Base-by-base conservation (phyloP, 345 rosid genomes). In the Aethionema arabicum region DNA sequence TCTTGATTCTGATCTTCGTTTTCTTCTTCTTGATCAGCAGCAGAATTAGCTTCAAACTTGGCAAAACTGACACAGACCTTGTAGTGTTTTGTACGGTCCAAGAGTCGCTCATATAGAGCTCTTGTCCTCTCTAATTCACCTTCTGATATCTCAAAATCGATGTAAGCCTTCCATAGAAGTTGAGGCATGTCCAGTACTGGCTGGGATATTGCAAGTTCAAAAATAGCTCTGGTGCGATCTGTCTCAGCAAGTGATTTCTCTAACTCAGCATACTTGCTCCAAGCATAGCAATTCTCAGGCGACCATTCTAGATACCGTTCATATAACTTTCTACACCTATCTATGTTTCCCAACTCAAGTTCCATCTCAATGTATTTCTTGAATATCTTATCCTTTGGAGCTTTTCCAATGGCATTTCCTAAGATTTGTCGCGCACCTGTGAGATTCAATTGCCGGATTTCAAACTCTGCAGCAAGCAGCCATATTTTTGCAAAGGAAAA, bases 11-110 rank as follows among this genome's bases (percentile, higher is more conserved):
- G 64, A 39, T 72, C 61, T 43, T 54, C 68, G 35, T 72, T 63
- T 32, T 74, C 78, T 67, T 81, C 85, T 37, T 42, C 31, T 61
- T 65, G 13, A 47, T 74, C 85, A 13, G 67, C 61, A 39, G 82
- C 75, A 73, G 93, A 75, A n/a, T n/a, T n/a, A n/a, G 83, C 89
- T 78, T 92, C 96, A 67, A 86, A 92, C 73, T 88, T 86, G 0
- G 91, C 93, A 79, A 76, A 92, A 67, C 96, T 92, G 10, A 87
- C 78, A 96, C 98, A 92, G 11, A 86, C 98, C 78, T 92, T 92
- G 73, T 86, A 68, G 64, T 92, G 96, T 74, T 89, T 86, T 6
- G 96, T 92, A 12, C 96, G 84, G 59, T 85, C 89, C 61, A 89
- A 69, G 12, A 89, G 82, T 59, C 92, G 79, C 77, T 82, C 89